Evolutionary conservation across 1,284 basidiomycete genomes (phyloP).

Genomic region (Macrocystidia cucumis): DNA sequence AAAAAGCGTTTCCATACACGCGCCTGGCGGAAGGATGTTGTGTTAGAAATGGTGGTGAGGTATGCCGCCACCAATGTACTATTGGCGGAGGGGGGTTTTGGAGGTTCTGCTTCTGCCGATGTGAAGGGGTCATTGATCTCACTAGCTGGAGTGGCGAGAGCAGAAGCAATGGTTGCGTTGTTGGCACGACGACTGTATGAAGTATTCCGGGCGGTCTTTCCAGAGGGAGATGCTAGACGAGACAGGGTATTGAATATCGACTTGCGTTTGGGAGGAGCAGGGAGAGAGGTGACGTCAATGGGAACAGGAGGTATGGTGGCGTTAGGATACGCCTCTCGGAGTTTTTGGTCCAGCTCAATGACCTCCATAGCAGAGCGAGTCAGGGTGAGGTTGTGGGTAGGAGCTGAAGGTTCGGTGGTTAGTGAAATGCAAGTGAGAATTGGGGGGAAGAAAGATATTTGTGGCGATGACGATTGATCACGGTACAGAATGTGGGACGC

Average conservation of each 20-base stretch:
- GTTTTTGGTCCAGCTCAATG: conserved; percentile 69
- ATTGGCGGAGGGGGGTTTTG: conserved; percentile 35
- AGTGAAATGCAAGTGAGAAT: conserved; percentile 1
- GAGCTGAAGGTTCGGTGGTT: no score
- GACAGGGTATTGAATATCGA: conserved; percentile 78
- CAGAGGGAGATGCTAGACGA: conserved; percentile 61
- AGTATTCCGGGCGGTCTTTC: conserved; percentile 28
- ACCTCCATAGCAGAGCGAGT: conserved; percentile 71
- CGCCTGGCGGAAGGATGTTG: conserved; percentile 49
- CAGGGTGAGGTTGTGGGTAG: conserved; percentile 84
- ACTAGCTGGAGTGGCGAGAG: conserved; percentile 41
- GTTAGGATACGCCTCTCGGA: conserved; percentile 48
- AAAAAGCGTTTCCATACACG: conserved; percentile 84
- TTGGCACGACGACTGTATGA: conserved; percentile 24
- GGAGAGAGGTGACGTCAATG: conserved; percentile 42
- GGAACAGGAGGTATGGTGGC: conserved; percentile 55
- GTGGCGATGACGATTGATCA: no score
- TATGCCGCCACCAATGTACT: conserved; percentile 73
- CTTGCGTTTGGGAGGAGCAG: conserved; percentile 57
- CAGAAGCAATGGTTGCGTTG: conserved; percentile 20
- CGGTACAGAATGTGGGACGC: no score
- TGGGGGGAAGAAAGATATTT: conserved; percentile 8
- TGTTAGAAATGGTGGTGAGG: conserved; percentile 71
- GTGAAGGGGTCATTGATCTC: conserved; percentile 58
- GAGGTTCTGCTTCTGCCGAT: conserved; percentile 15